Percentiles rank a stretch among this genome's conserved stretches.
Conservation (phyloP, 352 stramenopile species). For the Globisporangium ultimum region DNA sequence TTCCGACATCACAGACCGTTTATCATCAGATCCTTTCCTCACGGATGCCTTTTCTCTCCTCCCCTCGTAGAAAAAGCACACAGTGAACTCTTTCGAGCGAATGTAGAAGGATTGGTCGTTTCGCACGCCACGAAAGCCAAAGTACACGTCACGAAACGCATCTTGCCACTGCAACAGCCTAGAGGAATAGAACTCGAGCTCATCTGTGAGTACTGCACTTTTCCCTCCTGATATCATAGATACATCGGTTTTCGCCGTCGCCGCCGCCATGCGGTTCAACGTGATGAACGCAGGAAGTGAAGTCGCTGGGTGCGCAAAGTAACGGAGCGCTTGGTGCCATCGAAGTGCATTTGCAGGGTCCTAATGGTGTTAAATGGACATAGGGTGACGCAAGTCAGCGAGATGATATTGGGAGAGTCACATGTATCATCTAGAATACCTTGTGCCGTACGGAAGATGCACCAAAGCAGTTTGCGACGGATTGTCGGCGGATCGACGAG, state of each 20-base stretch:
- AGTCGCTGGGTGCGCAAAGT: conserved; percentile 62
- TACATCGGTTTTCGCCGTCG: conserved; percentile 19
- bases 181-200: conserved; percentile 56
- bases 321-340: conserved; percentile 63
- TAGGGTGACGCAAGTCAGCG: no score
- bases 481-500: neutral
- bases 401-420: no score
- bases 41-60: neutral
- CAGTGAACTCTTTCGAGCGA: conserved; percentile 55
- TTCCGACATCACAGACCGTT: neutral
- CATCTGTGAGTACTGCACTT: conserved; percentile 37
- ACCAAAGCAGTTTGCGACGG: neutral
- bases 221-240: conserved; percentile 16
- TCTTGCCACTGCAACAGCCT: conserved; percentile 64
- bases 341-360: conserved; percentile 25
- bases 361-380: neutral
- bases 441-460: neutral
- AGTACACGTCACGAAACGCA: conserved; percentile 65
- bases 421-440: neutral
- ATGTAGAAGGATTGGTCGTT: conserved; percentile 42
- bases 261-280: conserved; percentile 29
- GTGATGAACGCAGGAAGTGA: conserved; percentile 48
- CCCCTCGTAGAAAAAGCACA: conserved; percentile 46
- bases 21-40: neutral
- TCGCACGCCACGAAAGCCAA: conserved; percentile 37